Base-by-base conservation (phyloP, 768 basidiomycete species). In the Tricholomella constricta region DNA sequence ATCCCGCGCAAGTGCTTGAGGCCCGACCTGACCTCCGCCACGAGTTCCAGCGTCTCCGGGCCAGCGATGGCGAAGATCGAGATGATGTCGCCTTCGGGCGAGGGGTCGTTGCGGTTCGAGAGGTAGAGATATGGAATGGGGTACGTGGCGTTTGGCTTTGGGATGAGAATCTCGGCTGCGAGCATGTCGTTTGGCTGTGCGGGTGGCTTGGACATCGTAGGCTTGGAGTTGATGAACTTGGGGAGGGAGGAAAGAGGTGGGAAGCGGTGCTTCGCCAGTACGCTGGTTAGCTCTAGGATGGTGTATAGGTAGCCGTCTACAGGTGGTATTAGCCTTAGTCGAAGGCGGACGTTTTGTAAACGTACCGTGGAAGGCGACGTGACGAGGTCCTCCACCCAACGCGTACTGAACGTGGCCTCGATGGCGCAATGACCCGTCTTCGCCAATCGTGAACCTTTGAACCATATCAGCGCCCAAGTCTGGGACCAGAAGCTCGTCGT, bases 401-500 rank as follows among this genome's bases (percentile, higher is more conserved):
- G 76, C 72, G 62, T 73, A 76, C 23, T 70, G 59, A 36, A 91
- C 65, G 29, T 73, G 71, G 5, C 78, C 83, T n/a, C 63, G 64
- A 43, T 81, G 61, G 17, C 68, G 64, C 82, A 89, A 86, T 26
- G 61, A 64, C 2, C 77, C 82, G 17, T 69, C 67, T 2, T 55
- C 29, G 8, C 62, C 66, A 63, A 81, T 78, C 58, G 69, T 71
- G 53, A 86, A 72, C 50, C 80, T 72, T 69, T 80, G 84, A 14
- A 91, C 78, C 47, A 76, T 76, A 65, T 94, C 92, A 2, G 81
- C 76, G 4, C 91, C 91, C 6, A 94, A 73, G 66, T 94, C 90
- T 1, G 89, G 83, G 1, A 91, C 76, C 38, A 91, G 76, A 11
- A 93, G 69, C 57, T 89, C 87, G 23, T 73, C 62, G 43, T 76